Conservation (phyloP, 2,329 filamentous ascomycete genomes). For the Colletotrichum godetiae region DNA sequence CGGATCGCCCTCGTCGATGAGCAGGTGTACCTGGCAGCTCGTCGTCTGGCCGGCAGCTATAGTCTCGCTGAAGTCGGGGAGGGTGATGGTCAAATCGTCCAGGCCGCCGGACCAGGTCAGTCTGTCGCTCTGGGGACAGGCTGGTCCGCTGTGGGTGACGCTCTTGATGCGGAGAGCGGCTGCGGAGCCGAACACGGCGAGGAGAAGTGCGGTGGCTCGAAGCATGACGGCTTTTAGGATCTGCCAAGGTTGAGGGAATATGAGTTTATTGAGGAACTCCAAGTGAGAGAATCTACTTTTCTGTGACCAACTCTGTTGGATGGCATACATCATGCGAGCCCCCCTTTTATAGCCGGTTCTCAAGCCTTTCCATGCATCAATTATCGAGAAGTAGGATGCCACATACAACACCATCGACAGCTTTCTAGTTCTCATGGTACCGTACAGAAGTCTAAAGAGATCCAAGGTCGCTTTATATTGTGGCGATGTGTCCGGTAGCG, state of each 20-base stretch:
- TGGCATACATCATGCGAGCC: neutral
- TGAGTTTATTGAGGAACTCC: neutral
- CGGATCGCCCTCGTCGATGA: conserved; percentile 26
- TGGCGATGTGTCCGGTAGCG: neutral
- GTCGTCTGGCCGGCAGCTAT: conserved; percentile 47
- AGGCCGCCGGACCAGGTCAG: conserved; percentile 35
- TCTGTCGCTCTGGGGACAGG: conserved; percentile 19
- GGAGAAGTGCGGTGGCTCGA: neutral
- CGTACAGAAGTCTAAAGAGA: neutral
- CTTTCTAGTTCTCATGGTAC: neutral
- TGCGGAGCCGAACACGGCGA: neutral
- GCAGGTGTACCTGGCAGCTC: conserved; percentile 30
- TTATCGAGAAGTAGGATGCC: neutral
- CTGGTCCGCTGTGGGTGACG: conserved; percentile 27
- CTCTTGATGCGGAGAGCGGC: conserved; percentile 9
- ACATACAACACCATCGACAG: too few species aligned
- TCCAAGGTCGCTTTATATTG: neutral
- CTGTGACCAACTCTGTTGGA: neutral
- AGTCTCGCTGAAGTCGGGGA: conserved; percentile 51
- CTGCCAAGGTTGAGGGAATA: neutral
- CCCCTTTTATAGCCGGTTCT: neutral
- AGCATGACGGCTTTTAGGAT: neutral
- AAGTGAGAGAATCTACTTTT: neutral
- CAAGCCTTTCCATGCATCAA: neutral
- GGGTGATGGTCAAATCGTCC: conserved; percentile 48